Percentiles rank a stretch among this genome's conserved stretches.
phyloP scores from a whole-genome alignment of 495 filamentous ascomycete genomes.

The Neurospora sp. region DNA sequence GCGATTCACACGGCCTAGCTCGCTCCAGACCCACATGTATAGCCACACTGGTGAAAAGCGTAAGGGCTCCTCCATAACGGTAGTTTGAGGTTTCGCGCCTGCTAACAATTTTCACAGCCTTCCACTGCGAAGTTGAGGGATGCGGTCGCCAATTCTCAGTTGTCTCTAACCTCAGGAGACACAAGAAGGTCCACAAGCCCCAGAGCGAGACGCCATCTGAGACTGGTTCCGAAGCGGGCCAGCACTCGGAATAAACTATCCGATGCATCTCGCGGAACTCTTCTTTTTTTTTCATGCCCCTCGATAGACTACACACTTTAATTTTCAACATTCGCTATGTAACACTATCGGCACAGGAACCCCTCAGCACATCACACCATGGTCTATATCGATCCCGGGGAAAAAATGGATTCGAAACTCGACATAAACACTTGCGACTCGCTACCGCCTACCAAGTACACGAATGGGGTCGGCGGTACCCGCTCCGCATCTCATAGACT shows the following conservation, averaged over 20 bases:
- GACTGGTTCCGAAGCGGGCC: constrained; percentile 35
- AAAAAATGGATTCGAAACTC: neutral
- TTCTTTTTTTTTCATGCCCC: constrained; percentile 4
- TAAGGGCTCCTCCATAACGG: constrained; percentile 41
- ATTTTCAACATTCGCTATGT: constrained; percentile 15
- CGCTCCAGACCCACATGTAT: constrained; percentile 96
- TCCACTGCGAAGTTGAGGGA: constrained; percentile 86
- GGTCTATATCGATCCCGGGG: neutral
- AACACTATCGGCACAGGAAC: constrained; percentile 1
- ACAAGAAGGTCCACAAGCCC: constrained; percentile 87
- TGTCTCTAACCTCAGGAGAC: constrained; percentile 87
- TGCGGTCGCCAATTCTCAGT: constrained; percentile 97
- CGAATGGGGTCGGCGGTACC: neutral
- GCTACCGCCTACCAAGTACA: constrained; percentile 2
- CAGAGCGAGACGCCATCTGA: constrained; percentile 51
- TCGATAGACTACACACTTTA: constrained; percentile 20
- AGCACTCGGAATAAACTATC: constrained; percentile 31
- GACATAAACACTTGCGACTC: neutral
- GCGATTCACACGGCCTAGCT: constrained; percentile 93
- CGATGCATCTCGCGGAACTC: neutral
- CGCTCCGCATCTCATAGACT: neutral
- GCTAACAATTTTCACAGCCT: constrained; percentile 53
- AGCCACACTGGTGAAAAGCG: constrained; percentile 98
- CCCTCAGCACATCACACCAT: neutral
- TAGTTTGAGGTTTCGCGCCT: neutral